These are phyloP conservation scores for Fusarium sp. DNA, from an alignment of 2,329 filamentous ascomycete species.

Conservation along the genomic window DNA sequence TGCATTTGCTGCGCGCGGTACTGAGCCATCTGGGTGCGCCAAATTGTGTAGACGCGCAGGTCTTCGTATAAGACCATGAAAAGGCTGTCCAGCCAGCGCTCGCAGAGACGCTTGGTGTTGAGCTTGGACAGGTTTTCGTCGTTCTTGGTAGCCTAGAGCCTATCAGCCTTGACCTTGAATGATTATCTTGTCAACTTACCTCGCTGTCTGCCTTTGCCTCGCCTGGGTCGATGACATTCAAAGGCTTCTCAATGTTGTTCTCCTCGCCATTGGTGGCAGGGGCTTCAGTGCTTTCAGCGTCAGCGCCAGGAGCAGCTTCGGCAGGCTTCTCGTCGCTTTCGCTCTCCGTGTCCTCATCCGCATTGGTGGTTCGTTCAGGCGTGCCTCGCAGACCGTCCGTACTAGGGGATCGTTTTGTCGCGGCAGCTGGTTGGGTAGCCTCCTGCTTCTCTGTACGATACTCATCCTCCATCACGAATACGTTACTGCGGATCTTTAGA, in stretches of 20 bases:
- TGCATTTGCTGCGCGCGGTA: slow-evolving; percentile 92
- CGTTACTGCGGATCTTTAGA: slow-evolving; percentile 91
- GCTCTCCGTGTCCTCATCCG: slow-evolving; percentile 53
- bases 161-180: slow-evolving; percentile 31
- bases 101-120: slow-evolving; percentile 96
- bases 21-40: slow-evolving; percentile 97
- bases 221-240: slow-evolving; percentile 80
- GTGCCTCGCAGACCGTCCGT: slow-evolving; percentile 80
- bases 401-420: slow-evolving; percentile 77
- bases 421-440: slow-evolving; percentile 57
- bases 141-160: slow-evolving; percentile 66
- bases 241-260: slow-evolving; percentile 76
- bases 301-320: slow-evolving; percentile 42
- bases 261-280: slow-evolving; percentile 55
- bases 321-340: slow-evolving; percentile 49
- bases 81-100: slow-evolving; percentile 96
- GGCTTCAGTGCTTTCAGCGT: slow-evolving; percentile 21
- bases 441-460: slow-evolving; percentile 89
- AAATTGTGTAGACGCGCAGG: slow-evolving; percentile 97
- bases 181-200: slow-evolving; percentile 55
- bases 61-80: slow-evolving; percentile 99
- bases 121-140: slow-evolving; percentile 87
- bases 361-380: slow-evolving; percentile 68
- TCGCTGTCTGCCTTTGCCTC: slow-evolving; percentile 78
- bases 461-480: slow-evolving; percentile 99